Evolutionary conservation across 2,329 filamentous ascomycete species (phyloP).

Genomic region (Alternaria viburni): DNA sequence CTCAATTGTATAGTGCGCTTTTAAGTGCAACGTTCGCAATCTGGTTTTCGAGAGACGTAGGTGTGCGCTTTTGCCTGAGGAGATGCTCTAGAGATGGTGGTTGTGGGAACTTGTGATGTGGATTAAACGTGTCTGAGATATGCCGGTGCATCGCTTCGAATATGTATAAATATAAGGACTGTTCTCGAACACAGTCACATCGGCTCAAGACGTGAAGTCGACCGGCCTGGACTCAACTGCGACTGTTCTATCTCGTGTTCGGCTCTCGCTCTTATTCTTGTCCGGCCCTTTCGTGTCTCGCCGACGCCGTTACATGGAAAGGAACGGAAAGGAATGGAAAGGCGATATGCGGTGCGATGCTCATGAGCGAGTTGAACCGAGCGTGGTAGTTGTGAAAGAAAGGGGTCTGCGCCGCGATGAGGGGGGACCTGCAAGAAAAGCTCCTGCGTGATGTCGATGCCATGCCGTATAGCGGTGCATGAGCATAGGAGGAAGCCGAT

Average conservation of each 20-base stretch:
- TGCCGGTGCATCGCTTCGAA: not conserved
- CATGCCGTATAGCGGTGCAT: not conserved
- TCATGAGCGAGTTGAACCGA: not conserved
- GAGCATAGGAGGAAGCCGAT: not conserved
- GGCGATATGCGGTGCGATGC: not conserved
- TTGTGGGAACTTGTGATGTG: not conserved
- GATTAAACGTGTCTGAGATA: not conserved
- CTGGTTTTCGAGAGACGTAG: not conserved
- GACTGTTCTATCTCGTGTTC: not conserved
- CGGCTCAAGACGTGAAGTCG: not conserved
- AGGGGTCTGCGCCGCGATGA: not conserved
- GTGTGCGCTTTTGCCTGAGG: not conserved
- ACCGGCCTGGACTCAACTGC: not conserved
- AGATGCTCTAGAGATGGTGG: not conserved
- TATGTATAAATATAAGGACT: not conserved
- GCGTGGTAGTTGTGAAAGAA: not conserved
- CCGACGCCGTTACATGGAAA: not conserved
- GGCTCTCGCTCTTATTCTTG: not conserved
- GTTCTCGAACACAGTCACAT: not conserved
- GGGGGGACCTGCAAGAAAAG: not conserved
- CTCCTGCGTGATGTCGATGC: not conserved
- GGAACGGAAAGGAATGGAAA: too few species aligned
- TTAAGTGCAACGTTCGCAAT: not conserved
- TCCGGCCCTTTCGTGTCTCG: not conserved
- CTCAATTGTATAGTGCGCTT: not conserved